These are phyloP conservation scores for Verruconis gallopava DNA, from an alignment of 2,329 filamentous ascomycete genomes.

Conservation along the genomic window DNA sequence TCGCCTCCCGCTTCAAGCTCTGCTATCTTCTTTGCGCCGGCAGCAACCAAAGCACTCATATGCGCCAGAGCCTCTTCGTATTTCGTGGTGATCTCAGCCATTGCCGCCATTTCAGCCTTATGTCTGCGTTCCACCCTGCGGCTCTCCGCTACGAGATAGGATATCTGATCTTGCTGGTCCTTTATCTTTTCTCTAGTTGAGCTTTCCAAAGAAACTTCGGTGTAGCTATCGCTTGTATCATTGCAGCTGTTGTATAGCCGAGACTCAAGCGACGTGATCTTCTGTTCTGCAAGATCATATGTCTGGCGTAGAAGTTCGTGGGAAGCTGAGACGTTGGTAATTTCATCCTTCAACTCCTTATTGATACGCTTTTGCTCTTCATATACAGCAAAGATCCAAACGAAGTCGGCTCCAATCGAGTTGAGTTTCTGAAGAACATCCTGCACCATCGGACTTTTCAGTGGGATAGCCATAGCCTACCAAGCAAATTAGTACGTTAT, in stretches of 20 bases:
- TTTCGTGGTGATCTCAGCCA: conserved; percentile 1
- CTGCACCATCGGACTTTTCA: conserved; percentile 5
- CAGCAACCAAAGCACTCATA: conserved; percentile 2
- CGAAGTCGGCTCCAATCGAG: conserved; percentile 6
- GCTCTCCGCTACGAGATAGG: conserved; percentile 5
- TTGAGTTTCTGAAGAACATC: conserved; percentile 7
- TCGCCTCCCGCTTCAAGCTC: conserved; percentile 3
- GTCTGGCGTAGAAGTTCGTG: conserved; percentile 8
- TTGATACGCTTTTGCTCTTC: conserved; percentile 5
- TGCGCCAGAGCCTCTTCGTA: conserved; percentile 3
- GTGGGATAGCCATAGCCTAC: conserved; percentile 3
- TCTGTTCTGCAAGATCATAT: conserved; percentile 5
- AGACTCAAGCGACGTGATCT: conserved; percentile 7
- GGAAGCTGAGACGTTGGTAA: conserved; percentile 7
- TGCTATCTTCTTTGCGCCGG: conserved; percentile 4
- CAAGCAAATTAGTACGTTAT: conserved; percentile 4
- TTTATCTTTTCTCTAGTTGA: conserved; percentile 5
- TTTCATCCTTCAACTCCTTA: conserved; percentile 5
- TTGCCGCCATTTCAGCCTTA: conserved; percentile 6
- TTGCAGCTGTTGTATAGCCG: conserved; percentile 1
- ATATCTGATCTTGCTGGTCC: conserved; percentile 3
- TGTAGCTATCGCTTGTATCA: conserved; percentile 5
- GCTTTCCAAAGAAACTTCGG: conserved; percentile 4
- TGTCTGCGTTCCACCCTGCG: conserved; percentile 2
- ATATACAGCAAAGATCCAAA: conserved; percentile 6